These are phyloP conservation scores for Phytophthora syringae DNA, from an alignment of 352 stramenopile genomes.

Conservation along the genomic window DNA sequence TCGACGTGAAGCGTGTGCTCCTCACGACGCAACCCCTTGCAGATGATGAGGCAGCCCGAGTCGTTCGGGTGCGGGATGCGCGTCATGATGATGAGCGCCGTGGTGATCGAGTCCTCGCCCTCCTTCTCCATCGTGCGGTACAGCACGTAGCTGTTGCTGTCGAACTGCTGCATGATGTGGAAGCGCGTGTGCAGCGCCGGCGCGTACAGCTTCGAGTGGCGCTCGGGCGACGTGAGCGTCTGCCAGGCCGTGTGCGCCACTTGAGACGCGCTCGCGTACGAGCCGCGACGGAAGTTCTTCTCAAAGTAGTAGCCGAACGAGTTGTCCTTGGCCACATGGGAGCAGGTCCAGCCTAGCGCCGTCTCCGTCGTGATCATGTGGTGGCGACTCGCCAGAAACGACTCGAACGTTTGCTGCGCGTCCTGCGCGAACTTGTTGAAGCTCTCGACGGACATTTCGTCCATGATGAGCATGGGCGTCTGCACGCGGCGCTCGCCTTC, in stretches of 20 bases:
- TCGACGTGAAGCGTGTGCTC: conserved; percentile 58
- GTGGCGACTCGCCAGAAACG: conserved; percentile 46
- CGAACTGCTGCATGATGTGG: conserved; percentile 65
- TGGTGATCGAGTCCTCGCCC: conserved; percentile 63
- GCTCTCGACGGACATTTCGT: conserved; percentile 63
- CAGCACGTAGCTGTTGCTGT: conserved; percentile 57
- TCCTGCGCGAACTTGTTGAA: conserved; percentile 55
- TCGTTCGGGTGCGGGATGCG: conserved; percentile 47
- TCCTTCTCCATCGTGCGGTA: conserved; percentile 70
- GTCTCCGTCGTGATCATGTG: conserved; percentile 58
- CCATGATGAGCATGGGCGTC: conserved; percentile 61
- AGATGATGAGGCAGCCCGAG: conserved; percentile 55
- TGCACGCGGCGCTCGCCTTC: conserved; percentile 41
- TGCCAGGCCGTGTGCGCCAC: conserved; percentile 49
- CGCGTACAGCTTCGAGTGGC: conserved; percentile 59
- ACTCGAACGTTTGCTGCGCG: conserved; percentile 46
- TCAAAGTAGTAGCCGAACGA: conserved; percentile 66
- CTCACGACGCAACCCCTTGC: conserved; percentile 56
- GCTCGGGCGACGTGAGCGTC: conserved; percentile 49
- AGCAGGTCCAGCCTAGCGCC: conserved; percentile 59
- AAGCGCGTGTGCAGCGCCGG: conserved; percentile 59
- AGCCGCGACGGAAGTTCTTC: conserved; percentile 41
- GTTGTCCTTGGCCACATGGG: conserved; percentile 54
- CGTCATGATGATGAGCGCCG: conserved; percentile 63
- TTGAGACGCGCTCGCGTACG: conserved; percentile 28